Conservation (phyloP, 768 basidiomycete genomes). For the Calocera viscosa region DNA sequence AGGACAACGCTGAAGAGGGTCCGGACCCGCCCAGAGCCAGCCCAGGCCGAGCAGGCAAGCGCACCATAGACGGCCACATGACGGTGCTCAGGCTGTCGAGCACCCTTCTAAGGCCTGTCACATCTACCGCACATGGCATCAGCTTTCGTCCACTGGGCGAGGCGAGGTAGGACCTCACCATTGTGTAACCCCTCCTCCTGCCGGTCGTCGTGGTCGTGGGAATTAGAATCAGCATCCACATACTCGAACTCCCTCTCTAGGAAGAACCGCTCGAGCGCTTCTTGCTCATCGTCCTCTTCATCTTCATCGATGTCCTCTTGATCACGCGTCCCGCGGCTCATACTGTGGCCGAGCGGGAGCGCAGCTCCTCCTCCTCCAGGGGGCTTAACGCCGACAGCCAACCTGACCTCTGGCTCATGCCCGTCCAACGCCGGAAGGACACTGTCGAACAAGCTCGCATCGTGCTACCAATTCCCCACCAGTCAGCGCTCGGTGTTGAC, state of each 20-base stretch:
- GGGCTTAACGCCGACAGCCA: constrained; percentile 48
- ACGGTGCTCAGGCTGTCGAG: constrained; percentile 71
- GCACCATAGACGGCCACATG: constrained; percentile 75
- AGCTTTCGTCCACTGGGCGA: constrained; percentile 56
- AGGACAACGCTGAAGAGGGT: constrained; percentile 18
- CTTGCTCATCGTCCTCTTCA: too few relatives aligned
- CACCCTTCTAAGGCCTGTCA: constrained; percentile 47
- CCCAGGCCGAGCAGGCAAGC: constrained; percentile 13
- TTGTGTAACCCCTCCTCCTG: constrained; percentile 47
- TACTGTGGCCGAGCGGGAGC: not conserved
- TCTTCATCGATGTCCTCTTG: too few relatives aligned
- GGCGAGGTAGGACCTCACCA: constrained; percentile 52
- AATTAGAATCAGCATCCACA: not conserved
- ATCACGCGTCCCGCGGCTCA: not conserved
- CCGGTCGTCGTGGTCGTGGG: not conserved
- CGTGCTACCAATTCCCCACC: not conserved
- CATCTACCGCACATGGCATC: constrained; percentile 13
- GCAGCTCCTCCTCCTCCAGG: constrained; percentile 2
- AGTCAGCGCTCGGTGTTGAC: constrained; percentile 9
- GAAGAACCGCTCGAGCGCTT: not conserved
- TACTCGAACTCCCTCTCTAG: not conserved
- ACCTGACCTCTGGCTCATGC: constrained; percentile 54
- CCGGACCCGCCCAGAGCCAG: not conserved
- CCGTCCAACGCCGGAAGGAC: constrained; percentile 35
- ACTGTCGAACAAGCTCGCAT: constrained; percentile 20